These are phyloP conservation scores for Scorias spongiosa DNA, from an alignment of 2,329 filamentous ascomycete genomes.

Conservation along the genomic window DNA sequence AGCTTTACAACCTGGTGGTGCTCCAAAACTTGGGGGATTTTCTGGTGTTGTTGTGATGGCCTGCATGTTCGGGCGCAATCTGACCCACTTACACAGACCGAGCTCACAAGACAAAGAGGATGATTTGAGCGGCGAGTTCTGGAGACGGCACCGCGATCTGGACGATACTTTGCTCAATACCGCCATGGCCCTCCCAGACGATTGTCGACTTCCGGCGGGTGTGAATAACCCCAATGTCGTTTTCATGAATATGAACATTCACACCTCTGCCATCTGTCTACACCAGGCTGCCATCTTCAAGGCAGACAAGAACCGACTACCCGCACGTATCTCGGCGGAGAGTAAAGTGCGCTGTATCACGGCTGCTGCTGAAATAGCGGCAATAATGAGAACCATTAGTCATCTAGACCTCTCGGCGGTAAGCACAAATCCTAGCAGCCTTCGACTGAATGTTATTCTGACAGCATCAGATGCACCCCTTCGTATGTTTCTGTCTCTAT, in stretches of 20 bases:
- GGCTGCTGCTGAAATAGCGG: conserved; percentile 83
- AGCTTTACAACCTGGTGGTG: conserved; percentile 55
- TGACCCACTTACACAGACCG: conserved; percentile 80
- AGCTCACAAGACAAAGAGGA: conserved; percentile 66
- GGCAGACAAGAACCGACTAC: conserved; percentile 73
- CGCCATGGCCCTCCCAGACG: conserved; percentile 63
- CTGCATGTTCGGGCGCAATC: conserved; percentile 79
- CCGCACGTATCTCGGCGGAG: conserved; percentile 63
- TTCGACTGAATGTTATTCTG: conserved; percentile 1
- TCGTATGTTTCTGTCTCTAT: conserved; percentile 89
- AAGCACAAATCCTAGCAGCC: conserved; percentile 24
- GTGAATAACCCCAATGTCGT: conserved; percentile 70
- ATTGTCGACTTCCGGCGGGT: conserved; percentile 64
- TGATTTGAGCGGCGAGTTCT: conserved; percentile 85
- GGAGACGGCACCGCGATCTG: conserved; percentile 79
- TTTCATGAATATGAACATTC: conserved; percentile 92
- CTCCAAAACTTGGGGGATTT: conserved; percentile 59
- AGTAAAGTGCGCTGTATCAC: conserved; percentile 89
- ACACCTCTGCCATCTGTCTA: conserved; percentile 92
- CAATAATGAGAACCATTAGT: conserved; percentile 87
- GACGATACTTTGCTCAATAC: conserved; percentile 86
- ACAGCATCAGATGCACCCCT: conserved; percentile 69
- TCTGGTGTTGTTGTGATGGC: conserved; percentile 71
- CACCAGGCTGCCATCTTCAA: conserved; percentile 98
- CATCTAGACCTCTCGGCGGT: conserved; percentile 75